phyloP scores from a whole-genome alignment of 108 stramenopile genomes.

The Pinguiococcus pyrenoidosus region DNA sequence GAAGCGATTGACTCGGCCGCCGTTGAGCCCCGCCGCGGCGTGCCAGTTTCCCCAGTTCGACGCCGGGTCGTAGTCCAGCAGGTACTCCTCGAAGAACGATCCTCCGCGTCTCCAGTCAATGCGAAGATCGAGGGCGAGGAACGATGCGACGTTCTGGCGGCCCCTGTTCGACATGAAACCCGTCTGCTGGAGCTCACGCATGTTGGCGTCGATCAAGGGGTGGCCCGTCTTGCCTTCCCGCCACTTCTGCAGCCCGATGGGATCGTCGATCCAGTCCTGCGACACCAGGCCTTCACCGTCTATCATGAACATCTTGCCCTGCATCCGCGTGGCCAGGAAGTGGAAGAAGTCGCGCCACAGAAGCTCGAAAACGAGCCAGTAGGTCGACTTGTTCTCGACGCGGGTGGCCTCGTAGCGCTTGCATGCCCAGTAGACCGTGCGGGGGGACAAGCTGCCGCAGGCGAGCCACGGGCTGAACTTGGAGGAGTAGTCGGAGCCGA shows the following conservation, averaged over 20 bases:
- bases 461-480: conserved; percentile 94
- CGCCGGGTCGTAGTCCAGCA: conserved; percentile 87
- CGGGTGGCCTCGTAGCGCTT: conserved; percentile 61
- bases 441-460: conserved; percentile 71
- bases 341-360: conserved; percentile 91
- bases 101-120: conserved; percentile 91
- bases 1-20: no score
- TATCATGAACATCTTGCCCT: not conserved
- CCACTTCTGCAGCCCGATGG: conserved; percentile 53
- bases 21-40: conserved; percentile 66
- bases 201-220: conserved; percentile 95
- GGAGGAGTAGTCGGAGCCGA: conserved; percentile 77
- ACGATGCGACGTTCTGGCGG: conserved; percentile 84
- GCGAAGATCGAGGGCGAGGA: conserved; percentile 74
- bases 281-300: not conserved
- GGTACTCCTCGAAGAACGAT: conserved; percentile 69
- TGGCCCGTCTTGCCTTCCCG: conserved; percentile 63
- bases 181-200: conserved; percentile 82
- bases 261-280: not conserved
- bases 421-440: conserved; percentile 61
- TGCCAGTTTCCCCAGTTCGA: conserved; percentile 90
- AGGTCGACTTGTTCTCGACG: conserved; percentile 80
- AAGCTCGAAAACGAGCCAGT: conserved; percentile 93
- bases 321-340: conserved; percentile 48
- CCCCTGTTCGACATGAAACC: conserved; percentile 97